Conservation (phyloP, 1,284 basidiomycete species). For the Neotropicomus parvogracilis region DNA sequence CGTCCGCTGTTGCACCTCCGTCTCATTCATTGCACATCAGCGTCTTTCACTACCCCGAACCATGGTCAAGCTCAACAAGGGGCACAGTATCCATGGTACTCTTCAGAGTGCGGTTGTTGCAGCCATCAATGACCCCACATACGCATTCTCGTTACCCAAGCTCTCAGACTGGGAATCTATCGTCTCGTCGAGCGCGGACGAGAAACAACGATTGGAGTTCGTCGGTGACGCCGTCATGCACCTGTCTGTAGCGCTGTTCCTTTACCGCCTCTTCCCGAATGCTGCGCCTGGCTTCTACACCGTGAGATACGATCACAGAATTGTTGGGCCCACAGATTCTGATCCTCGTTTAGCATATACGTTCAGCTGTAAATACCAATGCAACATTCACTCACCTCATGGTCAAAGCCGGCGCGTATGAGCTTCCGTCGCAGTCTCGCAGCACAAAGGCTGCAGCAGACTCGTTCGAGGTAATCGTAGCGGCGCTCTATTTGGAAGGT, state of each 20-base stretch:
- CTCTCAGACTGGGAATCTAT: slow-evolving; percentile 33
- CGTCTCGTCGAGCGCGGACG: slow-evolving; percentile 26
- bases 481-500: slow-evolving; percentile 29
- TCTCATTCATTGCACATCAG: background rate
- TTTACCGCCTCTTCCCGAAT: slow-evolving; percentile 28
- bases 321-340: background rate
- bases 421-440: slow-evolving; percentile 21
- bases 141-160: slow-evolving; percentile 28
- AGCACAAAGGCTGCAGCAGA: slow-evolving; percentile 29
- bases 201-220: slow-evolving; percentile 32
- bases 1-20: background rate
- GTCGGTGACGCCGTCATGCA: slow-evolving; percentile 33
- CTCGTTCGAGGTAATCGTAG: slow-evolving; percentile 33
- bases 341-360: slow-evolving; percentile 21
- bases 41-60: background rate
- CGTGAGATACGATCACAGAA: slow-evolving; percentile 12
- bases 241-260: slow-evolving; percentile 29
- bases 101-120: slow-evolving; percentile 27
- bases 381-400: slow-evolving; percentile 33
- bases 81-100: slow-evolving; percentile 9
- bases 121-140: slow-evolving; percentile 28
- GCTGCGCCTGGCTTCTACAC: slow-evolving; percentile 31
- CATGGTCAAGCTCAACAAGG: slow-evolving; percentile 26
- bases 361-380: slow-evolving; percentile 31
- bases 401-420: slow-evolving; percentile 27